These are phyloP conservation scores for Diutina sp. DNA, from an alignment of 1,139 yeast genomes.

Conservation along the genomic window DNA sequence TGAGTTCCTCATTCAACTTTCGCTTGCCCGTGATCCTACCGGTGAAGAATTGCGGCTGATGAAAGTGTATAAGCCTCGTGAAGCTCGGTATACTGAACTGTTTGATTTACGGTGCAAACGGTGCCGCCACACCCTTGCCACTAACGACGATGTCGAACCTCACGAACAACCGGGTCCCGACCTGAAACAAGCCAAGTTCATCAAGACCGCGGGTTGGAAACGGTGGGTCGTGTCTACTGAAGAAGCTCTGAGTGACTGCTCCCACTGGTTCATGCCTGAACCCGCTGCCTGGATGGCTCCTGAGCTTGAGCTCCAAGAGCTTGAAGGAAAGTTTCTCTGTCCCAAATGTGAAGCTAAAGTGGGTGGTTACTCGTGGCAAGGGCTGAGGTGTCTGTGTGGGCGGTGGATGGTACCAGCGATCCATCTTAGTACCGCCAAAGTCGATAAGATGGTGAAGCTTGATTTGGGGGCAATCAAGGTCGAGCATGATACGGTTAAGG, in stretches of 20 bases:
- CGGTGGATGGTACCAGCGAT: slow-evolving; percentile 93
- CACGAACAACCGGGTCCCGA: slow-evolving; percentile 50
- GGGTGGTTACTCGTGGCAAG: slow-evolving; percentile 93
- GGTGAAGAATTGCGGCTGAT: slow-evolving; percentile 9
- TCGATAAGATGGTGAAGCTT: slow-evolving; percentile 43
- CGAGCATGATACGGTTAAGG: not conserved
- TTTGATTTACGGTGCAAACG: slow-evolving; percentile 46
- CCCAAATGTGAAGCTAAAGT: slow-evolving; percentile 74
- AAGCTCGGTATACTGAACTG: slow-evolving; percentile 10
- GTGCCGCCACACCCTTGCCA: slow-evolving; percentile 50
- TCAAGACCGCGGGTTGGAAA: slow-evolving; percentile 48
- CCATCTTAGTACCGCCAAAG: slow-evolving; percentile 68
- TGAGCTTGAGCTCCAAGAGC: slow-evolving; percentile 52
- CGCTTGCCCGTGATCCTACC: slow-evolving; percentile 16
- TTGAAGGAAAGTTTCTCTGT: slow-evolving; percentile 81
- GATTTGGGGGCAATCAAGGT: not conserved
- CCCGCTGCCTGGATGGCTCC: slow-evolving; percentile 87
- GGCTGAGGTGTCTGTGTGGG: slow-evolving; percentile 90
- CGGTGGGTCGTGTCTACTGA: slow-evolving; percentile 42
- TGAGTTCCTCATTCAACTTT: slow-evolving; percentile 14
- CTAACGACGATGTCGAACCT: slow-evolving; percentile 34
- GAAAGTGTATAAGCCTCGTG: not conserved
- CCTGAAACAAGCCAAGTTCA: slow-evolving; percentile 50
- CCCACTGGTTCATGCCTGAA: slow-evolving; percentile 71
- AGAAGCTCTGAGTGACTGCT: slow-evolving; percentile 49